Base-by-base conservation (phyloP, 2,329 filamentous ascomycete genomes). In the Fusarium sp. region DNA sequence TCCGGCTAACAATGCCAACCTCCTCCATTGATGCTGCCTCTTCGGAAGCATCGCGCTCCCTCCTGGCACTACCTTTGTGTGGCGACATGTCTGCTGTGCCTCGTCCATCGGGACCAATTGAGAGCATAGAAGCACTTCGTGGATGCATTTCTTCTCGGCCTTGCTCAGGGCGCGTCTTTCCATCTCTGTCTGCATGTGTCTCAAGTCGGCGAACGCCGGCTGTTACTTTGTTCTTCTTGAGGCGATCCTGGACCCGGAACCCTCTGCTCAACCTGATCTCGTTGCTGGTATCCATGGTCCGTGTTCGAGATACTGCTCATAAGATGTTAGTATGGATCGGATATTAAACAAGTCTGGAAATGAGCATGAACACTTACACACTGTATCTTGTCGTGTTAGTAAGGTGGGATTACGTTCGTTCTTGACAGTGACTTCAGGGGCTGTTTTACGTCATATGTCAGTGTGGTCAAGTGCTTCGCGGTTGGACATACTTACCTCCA, bases 211-310 rank as follows among this genome's bases (percentile, higher is more conserved):
- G 52, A 65, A 47, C 47, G 38, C 58, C 47, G 31, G 56, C 33
- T 47, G 51, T 42, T 39, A 58, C 35, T 35, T 26, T 47, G 20
- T 66, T 66, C 36, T 66, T 66, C 31, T 44, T 47, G 26, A 45
- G 45, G 36, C 51, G 44, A 33, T 75, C 72, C 26, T 72, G 45
- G 31, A 51, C 42, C 41, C 64, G 63, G 26, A 78, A 69, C 26
- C 54, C 64, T 38, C 58, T 69, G 52, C 79, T 82, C 39, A 85
- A 78, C 64, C 85, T 81, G 26, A 87, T 75, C 26, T 78, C 77
- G 24, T 68, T 74, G 36, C 56, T 66, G 45, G 61, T 51, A 57
- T 78, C 70, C 15, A 75, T 52, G 24, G 66, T 76, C 52, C 74
- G 75, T 41, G 60, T 70, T 42, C 72, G 68, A 12, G 74, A 69